Base-by-base conservation (phyloP, 176 grass and related monocot genomes). In the Melocanna baccifera region DNA sequence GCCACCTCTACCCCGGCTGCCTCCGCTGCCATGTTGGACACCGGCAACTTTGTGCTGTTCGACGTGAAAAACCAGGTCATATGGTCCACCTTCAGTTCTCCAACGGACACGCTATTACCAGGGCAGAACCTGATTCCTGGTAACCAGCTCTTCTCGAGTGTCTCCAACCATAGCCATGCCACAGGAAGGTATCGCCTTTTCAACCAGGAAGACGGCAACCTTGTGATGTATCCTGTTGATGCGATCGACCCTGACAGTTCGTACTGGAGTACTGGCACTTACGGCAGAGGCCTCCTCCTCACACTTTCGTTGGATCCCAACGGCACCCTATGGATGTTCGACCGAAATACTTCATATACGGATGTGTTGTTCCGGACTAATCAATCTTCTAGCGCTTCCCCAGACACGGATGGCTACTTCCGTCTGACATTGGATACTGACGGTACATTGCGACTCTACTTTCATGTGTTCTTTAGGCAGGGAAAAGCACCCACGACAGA, bases 41-140 rank as follows among this genome's bases (percentile, higher is more conserved):
- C 19, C 0, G 77, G 89, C 4, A 81, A 85, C 28, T 81, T 91
- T 8, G 77, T 87, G 4, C 22, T 91, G 74, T 88, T 67, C 5
- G 81, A 81, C 59, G 69, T 20, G 0, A 69, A 59, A 1, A 50
- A 28, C 25, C 59, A 34, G 36, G 57, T 87, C 2, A 43, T 87
- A 57, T 85, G 71, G 76, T 87, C 89, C 7, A 85, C 85, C 12
- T 88, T 88, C 76, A 36, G 9, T 42, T 91, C 89, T 77, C 85
- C 81, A 1, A 85, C 70, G 0, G 85, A 91, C 36, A 91, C 89
- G 14, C 61, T 91, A 9, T 67, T 91, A 46, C 81, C 75, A 75
- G 89, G 85, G 7, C 81, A 91, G 81, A 87, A 80, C 57, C 55
- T 87, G 3, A 26, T 2, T 39, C 74, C 84, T 12, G 3, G 9